Base-by-base conservation (phyloP, 2,329 filamentous ascomycete genomes). In the Ascochyta fabae region DNA sequence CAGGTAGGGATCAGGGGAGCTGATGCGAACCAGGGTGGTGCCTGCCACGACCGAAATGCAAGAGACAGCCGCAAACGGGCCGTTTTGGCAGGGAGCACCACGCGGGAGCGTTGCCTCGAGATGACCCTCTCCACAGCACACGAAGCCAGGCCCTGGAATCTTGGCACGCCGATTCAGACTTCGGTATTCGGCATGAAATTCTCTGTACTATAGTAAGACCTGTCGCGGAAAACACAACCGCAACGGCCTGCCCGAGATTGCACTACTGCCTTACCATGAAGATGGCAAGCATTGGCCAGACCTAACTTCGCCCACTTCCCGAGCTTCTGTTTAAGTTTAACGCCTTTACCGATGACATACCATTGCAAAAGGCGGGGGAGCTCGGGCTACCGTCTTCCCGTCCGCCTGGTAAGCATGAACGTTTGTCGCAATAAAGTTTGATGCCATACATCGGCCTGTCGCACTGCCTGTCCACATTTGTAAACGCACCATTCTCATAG, bases 61-160 rank as follows among this genome's bases (percentile, higher is more conserved):
- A 48, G 47, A 47, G 47, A 39, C 53, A 51, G 53, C 53, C 53
- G 53, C 53, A 56, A 51, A 56, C 53, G 53, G 53, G 36, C 47
- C 53, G 53, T 56, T 47, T 33, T 50, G 16, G 38, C 42, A 56
- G 47, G 53, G 53, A 38, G 47, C 47, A 51, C 47, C 53, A 56
- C 15, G 38, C 42, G 53, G 36, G 53, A 38, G 53, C 38, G 19
- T 27, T 56, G 29, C 27, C 43, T 53, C 52, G 16, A 55, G 53
- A 50, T 50, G 52, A 55, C 41, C 35, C 35, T 46, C 41, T 55
- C 53, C 42, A 41, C 35, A 44, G 16, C 40, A 38, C 8, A 45
- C 24, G 41, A 38, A 36, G 36, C 27, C 35, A 19, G 16, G 22
- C 36, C 35, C 41, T 50, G 36, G 19, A 35, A 23, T 19, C 27